These are phyloP conservation scores for Enterocytospora artemiae DNA, from an alignment of 371 early-diverging fungal species.

Conservation along the genomic window DNA sequence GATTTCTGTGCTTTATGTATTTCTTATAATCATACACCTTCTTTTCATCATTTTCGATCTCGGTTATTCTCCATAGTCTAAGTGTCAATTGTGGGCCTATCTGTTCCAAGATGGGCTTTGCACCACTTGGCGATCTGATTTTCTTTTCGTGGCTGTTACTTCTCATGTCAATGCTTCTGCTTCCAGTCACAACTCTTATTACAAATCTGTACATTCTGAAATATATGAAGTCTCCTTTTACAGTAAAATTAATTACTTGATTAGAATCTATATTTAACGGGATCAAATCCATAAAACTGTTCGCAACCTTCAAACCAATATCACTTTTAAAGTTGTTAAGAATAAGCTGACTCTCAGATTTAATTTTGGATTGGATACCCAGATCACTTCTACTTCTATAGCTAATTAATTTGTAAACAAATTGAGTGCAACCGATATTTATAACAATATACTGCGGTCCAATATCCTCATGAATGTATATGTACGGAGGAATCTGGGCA, in stretches of 20 bases:
- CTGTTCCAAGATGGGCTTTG: slow-evolving; percentile 64
- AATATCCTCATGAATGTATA: slow-evolving; percentile 35
- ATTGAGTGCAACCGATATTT: background rate
- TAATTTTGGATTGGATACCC: slow-evolving; percentile 41
- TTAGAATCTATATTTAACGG: slow-evolving; percentile 86
- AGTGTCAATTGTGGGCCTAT: slow-evolving; percentile 88
- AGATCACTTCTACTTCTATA: slow-evolving; percentile 25
- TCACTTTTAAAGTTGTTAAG: slow-evolving; percentile 89
- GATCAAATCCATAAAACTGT: slow-evolving; percentile 82
- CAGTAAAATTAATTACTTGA: slow-evolving; percentile 87
- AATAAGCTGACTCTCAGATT: slow-evolving; percentile 77
- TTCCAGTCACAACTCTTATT: slow-evolving; percentile 31
- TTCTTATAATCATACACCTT: slow-evolving; percentile 30
- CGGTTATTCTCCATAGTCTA: slow-evolving; percentile 61
- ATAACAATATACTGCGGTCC: slow-evolving; percentile 35
- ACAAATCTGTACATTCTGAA: slow-evolving; percentile 78
- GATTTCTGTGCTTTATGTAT: slow-evolving; percentile 36
- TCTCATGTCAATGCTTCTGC: too few relatives aligned
- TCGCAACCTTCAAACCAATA: slow-evolving; percentile 82
- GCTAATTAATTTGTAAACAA: slow-evolving; percentile 44
- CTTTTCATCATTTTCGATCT: slow-evolving; percentile 17
- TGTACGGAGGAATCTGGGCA: too few relatives aligned
- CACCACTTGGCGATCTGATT: slow-evolving; percentile 65
- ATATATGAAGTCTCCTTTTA: slow-evolving; percentile 95
- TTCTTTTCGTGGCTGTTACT: too few relatives aligned